Evolutionary conservation across 2,329 filamentous ascomycete species (phyloP).

Genomic region (Penicillium sp.): DNA sequence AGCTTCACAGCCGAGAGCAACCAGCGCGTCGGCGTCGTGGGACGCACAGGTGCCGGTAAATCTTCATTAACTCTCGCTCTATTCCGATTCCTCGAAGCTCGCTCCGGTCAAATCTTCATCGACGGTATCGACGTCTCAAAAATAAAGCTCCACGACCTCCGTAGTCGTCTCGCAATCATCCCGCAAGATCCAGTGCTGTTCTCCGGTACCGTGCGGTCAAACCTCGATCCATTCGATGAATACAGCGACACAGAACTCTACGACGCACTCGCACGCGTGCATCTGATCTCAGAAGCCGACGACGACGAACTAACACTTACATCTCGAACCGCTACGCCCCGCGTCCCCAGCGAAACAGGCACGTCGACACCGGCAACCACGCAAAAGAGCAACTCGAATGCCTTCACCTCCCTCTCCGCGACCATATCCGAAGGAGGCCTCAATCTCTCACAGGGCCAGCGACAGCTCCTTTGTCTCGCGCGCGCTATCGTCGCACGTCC

Average conservation of each 20-base stretch:
- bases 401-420: slow-evolving; percentile 65
- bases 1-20: slow-evolving; percentile 29
- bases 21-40: slow-evolving; percentile 35
- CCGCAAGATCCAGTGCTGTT: slow-evolving; percentile 83
- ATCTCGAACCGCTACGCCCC: slow-evolving; percentile 71
- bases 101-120: slow-evolving; percentile 29
- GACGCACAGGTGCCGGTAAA: slow-evolving; percentile 39
- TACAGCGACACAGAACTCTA: slow-evolving; percentile 69
- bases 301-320: slow-evolving; percentile 64
- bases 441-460: slow-evolving; percentile 51
- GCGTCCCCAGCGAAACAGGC: slow-evolving; percentile 29
- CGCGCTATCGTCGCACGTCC: slow-evolving; percentile 66
- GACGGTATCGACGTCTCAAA: slow-evolving; percentile 52
- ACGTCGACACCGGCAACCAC: slow-evolving; percentile 23
- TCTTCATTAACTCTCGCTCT: slow-evolving; percentile 35
- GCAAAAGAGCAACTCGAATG: slow-evolving; percentile 61
- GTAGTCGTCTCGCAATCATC: slow-evolving; percentile 77
- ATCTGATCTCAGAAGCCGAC: slow-evolving; percentile 57
- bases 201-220: slow-evolving; percentile 73
- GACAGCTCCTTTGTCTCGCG: slow-evolving; percentile 34
- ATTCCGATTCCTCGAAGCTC: slow-evolving; percentile 33
- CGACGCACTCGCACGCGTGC: slow-evolving; percentile 70
- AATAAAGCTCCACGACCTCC: slow-evolving; percentile 57
- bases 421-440: slow-evolving; percentile 71
- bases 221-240: slow-evolving; percentile 75